phyloP scores from a whole-genome alignment of 1,284 basidiomycete genomes.

The Somion occarium region DNA sequence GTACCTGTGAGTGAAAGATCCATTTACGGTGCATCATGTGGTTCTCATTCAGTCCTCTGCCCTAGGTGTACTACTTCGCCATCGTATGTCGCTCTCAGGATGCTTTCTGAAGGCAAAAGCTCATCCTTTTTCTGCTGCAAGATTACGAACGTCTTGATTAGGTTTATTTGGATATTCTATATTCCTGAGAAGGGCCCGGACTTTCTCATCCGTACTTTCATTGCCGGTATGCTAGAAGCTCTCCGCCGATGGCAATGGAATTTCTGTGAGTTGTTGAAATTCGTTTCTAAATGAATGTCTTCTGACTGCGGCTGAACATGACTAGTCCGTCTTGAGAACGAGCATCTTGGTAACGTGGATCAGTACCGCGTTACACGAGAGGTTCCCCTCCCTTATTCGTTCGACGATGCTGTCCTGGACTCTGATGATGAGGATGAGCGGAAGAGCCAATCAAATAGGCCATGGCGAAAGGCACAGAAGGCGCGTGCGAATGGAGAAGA shows the following conservation, averaged over 20 bases:
- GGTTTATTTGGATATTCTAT: slow-evolving; percentile 84
- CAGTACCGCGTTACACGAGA: slow-evolving; percentile 81
- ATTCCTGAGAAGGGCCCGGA: slow-evolving; percentile 51
- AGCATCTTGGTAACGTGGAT: slow-evolving; percentile 82
- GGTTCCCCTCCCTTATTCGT: slow-evolving; percentile 69
- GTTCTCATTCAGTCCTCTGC: neutral
- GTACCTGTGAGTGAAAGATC: slow-evolving; percentile 44
- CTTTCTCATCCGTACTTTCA: slow-evolving; percentile 58
- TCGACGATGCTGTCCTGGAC: slow-evolving; percentile 38
- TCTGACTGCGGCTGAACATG: neutral
- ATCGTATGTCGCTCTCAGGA: slow-evolving; percentile 45
- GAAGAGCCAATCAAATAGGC: slow-evolving; percentile 2
- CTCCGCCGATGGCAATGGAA: slow-evolving; percentile 89
- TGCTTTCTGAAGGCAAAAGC: neutral
- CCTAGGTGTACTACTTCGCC: slow-evolving; percentile 69
- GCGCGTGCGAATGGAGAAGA: neutral
- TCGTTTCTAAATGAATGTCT: neutral
- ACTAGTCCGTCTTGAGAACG: slow-evolving; percentile 78
- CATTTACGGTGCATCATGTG: neutral
- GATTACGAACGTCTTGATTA: slow-evolving; percentile 69
- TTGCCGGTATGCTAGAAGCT: slow-evolving; percentile 74
- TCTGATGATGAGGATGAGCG: slow-evolving; percentile 29
- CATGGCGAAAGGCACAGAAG: neutral
- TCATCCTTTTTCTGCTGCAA: slow-evolving; percentile 22
- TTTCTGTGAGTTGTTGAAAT: slow-evolving; percentile 52